A percentile compares a stretch with the other conserved stretches of the same genome.
phyloP scores from a whole-genome alignment of 2,329 filamentous ascomycete species.

The Aspergillus proliferans region DNA sequence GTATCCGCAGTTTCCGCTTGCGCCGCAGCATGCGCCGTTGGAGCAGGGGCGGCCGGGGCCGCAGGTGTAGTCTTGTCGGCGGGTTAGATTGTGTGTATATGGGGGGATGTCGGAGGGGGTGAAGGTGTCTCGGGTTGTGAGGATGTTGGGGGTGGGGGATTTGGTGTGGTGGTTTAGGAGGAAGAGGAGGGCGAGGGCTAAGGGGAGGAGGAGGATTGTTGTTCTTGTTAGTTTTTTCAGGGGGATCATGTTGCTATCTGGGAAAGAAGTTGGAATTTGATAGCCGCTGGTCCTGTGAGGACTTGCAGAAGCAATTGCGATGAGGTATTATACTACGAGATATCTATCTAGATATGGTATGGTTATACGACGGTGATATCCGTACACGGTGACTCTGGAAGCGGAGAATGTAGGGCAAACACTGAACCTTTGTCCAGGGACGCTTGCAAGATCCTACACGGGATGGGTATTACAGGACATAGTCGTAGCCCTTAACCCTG shows the following conservation, averaged over 20 bases:
- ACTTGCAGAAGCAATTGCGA: neutral
- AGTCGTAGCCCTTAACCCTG: no score
- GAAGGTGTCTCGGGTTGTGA: neutral
- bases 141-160: neutral
- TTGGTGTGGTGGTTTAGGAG: no score
- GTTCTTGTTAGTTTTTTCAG: no score
- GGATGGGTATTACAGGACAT: neutral
- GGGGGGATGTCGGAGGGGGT: neutral
- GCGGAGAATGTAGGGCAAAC: neutral
- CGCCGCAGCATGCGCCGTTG: slow-evolving; percentile 10
- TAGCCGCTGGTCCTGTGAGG: neutral
- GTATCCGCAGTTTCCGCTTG: slow-evolving; percentile 4
- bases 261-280: neutral
- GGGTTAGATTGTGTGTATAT: neutral
- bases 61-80: slow-evolving; percentile 1
- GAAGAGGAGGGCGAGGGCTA: no score
- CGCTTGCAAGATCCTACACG: neutral
- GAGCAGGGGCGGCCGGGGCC: slow-evolving; percentile 2
- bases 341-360: neutral
- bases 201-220: no score
- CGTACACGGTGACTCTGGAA: neutral
- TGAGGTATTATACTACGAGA: neutral
- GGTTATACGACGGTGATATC: neutral
- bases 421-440: neutral
- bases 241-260: neutral